These are phyloP conservation scores for Roridomyces roridus DNA, from an alignment of 768 basidiomycete species.

Conservation along the genomic window DNA sequence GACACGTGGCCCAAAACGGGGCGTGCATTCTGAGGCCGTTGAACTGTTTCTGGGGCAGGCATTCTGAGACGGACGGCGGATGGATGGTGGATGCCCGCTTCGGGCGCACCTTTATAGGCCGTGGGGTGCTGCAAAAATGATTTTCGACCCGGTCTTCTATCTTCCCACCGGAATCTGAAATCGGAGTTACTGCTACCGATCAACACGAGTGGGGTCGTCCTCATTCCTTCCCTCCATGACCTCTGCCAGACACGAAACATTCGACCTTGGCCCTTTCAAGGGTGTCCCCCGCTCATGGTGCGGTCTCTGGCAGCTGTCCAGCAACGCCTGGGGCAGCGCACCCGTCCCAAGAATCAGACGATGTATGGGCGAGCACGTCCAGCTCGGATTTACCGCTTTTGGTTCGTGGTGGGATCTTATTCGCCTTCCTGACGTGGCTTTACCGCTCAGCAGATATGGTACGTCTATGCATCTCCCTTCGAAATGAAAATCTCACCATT, in stretches of 20 bases:
- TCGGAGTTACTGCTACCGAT: slow-evolving; percentile 21
- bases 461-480: slow-evolving; percentile 24
- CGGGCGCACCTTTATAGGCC: slow-evolving; percentile 12
- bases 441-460: slow-evolving; percentile 57
- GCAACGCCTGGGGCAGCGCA: slow-evolving; percentile 17
- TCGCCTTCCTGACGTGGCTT: not conserved
- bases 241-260: slow-evolving; percentile 9
- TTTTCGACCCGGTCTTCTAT: not conserved
- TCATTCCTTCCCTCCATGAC: not conserved
- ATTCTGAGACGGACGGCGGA: slow-evolving; percentile 2
- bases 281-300: slow-evolving; percentile 12
- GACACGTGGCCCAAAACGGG: slow-evolving; percentile 21
- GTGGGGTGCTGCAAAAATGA: slow-evolving; percentile 2
- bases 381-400: slow-evolving; percentile 66
- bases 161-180: not conserved
- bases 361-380: slow-evolving; percentile 14
- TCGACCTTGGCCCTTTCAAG: slow-evolving; percentile 12
- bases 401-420: slow-evolving; percentile 41
- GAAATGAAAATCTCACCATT: slow-evolving; percentile 7
- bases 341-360: slow-evolving; percentile 13
- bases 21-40: slow-evolving; percentile 3
- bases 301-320: slow-evolving; percentile 20
- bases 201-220: slow-evolving; percentile 5
- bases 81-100: not conserved
- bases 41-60: slow-evolving; percentile 13